These are phyloP conservation scores for Pyrus betulifolia DNA, from an alignment of 306 rosid genomes.

Conservation along the genomic window DNA sequence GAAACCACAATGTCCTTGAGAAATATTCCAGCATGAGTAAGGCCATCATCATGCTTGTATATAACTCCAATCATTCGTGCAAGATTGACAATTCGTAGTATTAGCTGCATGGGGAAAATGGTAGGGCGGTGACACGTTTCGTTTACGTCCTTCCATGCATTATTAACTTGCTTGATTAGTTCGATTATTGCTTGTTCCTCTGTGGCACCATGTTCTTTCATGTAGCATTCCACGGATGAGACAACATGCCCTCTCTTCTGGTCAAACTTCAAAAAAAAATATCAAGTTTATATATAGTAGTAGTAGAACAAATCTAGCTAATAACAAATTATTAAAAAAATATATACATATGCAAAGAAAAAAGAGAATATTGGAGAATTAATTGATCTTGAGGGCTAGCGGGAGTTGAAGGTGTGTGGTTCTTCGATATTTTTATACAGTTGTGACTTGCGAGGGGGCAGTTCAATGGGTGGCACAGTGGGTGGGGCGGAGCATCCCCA, in stretches of 20 bases:
- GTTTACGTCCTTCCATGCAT: slow-evolving; percentile 21
- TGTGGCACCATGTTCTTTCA: neutral
- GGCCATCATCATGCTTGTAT: slow-evolving; percentile 26
- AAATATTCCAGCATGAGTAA: neutral
- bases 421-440: no score
- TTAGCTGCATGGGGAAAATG: neutral
- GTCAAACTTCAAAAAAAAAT: neutral
- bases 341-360: no score
- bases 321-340: no score
- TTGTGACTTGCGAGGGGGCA: no score
- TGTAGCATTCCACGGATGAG: neutral
- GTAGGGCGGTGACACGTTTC: slow-evolving; percentile 13
- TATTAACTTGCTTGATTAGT: neutral
- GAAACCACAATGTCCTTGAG: neutral
- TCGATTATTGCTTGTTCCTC: neutral
- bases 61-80: slow-evolving; percentile 17
- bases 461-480: rapidly evolving
- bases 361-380: no score
- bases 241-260: neutral
- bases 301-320: no score
- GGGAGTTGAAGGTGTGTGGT: no score
- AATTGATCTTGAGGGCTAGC: no score
- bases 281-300: no score
- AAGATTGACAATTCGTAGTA: slow-evolving; percentile 17
- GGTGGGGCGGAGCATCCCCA: no score